Evolutionary conservation across 805 yeast genomes (phyloP).

Genomic region (Barnettozyma californica): DNA sequence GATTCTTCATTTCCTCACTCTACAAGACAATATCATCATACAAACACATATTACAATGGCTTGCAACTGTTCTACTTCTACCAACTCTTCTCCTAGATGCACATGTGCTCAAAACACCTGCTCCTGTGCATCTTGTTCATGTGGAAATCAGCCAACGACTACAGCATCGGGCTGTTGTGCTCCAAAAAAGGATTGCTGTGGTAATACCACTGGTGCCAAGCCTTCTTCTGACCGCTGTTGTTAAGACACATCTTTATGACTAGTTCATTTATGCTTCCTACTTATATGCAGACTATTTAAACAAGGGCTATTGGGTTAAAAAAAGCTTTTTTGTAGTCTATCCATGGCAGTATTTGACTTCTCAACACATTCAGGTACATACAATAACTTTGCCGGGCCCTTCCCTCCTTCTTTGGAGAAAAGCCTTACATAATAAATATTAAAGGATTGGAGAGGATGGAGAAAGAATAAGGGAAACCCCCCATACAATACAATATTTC

Average conservation of each 20-base stretch:
- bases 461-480: too few relatives aligned
- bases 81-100: neutral
- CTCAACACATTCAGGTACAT: neutral
- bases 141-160: neutral
- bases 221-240: neutral
- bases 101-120: neutral
- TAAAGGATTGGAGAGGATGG: too few relatives aligned
- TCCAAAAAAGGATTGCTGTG: neutral
- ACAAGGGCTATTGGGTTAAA: neutral
- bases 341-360: neutral
- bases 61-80: slow-evolving; percentile 1
- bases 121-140: neutral
- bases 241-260: neutral
- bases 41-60: neutral
- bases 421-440: too few relatives aligned
- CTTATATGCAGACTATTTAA: neutral
- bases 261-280: neutral
- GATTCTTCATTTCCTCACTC: neutral
- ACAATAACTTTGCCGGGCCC: neutral
- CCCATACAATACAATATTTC: too few relatives aligned
- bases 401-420: too few relatives aligned
- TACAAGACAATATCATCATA: neutral
- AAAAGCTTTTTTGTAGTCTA: too few relatives aligned
- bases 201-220: neutral
- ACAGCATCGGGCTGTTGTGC: neutral